Evolutionary conservation across 192 early-diverging fungal genomes (phyloP).

Genomic region (Endogone sp.): DNA sequence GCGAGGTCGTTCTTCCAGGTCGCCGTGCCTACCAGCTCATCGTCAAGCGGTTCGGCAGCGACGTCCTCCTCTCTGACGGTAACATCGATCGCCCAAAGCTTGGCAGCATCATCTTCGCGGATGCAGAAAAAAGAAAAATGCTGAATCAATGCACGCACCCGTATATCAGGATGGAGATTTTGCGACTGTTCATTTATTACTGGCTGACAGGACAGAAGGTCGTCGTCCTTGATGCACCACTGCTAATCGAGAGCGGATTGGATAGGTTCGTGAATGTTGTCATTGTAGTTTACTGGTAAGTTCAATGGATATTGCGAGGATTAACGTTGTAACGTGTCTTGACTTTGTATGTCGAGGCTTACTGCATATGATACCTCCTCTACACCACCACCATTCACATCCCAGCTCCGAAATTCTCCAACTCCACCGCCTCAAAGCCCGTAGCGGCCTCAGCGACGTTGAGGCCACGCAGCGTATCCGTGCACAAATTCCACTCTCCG

Average conservation of each 20-base stretch:
- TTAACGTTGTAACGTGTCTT: too few species aligned
- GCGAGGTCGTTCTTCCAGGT: constrained; percentile 78
- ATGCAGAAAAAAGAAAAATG: constrained; percentile 61
- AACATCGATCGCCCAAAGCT: constrained; percentile 73
- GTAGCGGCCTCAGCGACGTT: constrained; percentile 65
- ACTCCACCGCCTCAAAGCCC: constrained; percentile 62
- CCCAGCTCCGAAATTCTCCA: constrained; percentile 70
- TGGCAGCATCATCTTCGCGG: constrained; percentile 75
- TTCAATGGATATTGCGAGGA: too few species aligned
- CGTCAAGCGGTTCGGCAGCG: constrained; percentile 71
- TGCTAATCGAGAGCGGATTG: constrained; percentile 84
- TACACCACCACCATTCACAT: too few species aligned
- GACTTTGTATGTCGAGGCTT: too few species aligned
- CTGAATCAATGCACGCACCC: constrained; percentile 90
- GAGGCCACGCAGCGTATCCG: constrained; percentile 67
- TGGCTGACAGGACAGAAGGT: constrained; percentile 68
- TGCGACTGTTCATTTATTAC: constrained; percentile 55
- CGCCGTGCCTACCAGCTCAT: constrained; percentile 68
- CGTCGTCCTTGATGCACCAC: constrained; percentile 88
- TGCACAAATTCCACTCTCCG: constrained; percentile 78
- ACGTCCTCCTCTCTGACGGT: constrained; percentile 48
- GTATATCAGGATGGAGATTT: constrained; percentile 76
- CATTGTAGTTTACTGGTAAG: constrained; percentile 82
- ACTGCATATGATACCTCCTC: too few species aligned
- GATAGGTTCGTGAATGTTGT: constrained; percentile 65